Conservation (phyloP, 164 flowering plant species). For the Akebia trifoliata region DNA sequence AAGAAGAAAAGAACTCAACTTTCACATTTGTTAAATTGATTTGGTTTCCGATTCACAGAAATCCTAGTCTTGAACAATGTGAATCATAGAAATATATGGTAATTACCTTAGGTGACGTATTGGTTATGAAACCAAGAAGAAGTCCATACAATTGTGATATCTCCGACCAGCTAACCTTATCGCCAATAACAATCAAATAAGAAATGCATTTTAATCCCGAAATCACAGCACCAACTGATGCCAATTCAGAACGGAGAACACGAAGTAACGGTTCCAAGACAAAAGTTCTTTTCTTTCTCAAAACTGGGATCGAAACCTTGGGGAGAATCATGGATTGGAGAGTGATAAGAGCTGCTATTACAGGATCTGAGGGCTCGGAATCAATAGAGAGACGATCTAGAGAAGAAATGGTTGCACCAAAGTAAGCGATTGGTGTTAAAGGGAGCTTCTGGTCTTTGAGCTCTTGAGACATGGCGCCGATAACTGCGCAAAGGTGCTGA, state of each 20-base stretch:
- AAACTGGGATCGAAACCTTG: conserved; percentile 31
- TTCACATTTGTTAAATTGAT: no score
- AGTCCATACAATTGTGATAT: conserved; percentile 37
- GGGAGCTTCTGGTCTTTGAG: conserved; percentile 65
- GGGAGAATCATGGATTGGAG: conserved; percentile 46
- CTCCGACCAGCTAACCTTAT: conserved; percentile 43
- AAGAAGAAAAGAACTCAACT: no score
- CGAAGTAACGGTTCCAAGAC: conserved; percentile 31
- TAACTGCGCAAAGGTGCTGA: conserved; percentile 62
- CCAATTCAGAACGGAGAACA: conserved; percentile 21
- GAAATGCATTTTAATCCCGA: conserved; percentile 58
- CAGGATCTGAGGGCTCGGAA: conserved; percentile 27
- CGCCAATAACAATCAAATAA: conserved; percentile 36
- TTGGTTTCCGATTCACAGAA: no score
- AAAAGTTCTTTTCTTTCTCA: conserved; percentile 40
- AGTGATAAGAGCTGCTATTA: conserved; percentile 44
- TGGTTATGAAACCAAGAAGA: conserved; percentile 43
- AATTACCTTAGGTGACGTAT: conserved; percentile 59
- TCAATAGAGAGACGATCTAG: conserved; percentile 42
- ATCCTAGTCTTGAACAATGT: neutral
- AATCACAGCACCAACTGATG: conserved; percentile 22
- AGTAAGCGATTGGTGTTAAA: conserved; percentile 54
- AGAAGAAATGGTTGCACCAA: conserved; percentile 58
- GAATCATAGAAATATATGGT: neutral
- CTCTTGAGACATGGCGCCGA: conserved; percentile 74